Percentiles rank a stretch among this genome's conserved stretches.
Evolutionary conservation across 495 filamentous ascomycete genomes (phyloP).

Genomic region (Thermothielavioides terrestris): DNA sequence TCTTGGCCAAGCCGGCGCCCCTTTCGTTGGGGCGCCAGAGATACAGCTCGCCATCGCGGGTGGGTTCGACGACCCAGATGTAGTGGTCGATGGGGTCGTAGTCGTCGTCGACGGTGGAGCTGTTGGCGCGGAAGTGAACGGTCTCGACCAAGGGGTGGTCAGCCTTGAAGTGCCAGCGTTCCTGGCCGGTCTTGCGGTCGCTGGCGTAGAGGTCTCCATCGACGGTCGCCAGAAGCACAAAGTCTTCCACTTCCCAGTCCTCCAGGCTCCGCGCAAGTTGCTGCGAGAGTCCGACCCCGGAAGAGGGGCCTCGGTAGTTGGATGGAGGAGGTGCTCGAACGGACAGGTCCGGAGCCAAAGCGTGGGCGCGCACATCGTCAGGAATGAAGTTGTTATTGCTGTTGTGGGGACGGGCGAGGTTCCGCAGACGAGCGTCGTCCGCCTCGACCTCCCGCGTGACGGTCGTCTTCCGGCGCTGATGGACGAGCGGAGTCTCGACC

Average conservation of each 20-base stretch:
- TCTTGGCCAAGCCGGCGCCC: conserved; percentile 67
- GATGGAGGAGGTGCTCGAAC: conserved; percentile 72
- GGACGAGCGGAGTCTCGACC: conserved; percentile 18
- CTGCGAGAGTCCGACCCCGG: conserved; percentile 58
- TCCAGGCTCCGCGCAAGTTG: conserved; percentile 90
- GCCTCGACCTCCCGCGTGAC: conserved; percentile 9
- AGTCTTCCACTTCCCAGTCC: conserved; percentile 99
- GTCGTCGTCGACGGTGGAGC: conserved; percentile 48
- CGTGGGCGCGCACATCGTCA: conserved; percentile 86
- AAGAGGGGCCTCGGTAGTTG: conserved; percentile 45
- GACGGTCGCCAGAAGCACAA: conserved; percentile 98
- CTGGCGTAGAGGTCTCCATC: conserved; percentile 91
- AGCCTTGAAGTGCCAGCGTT: conserved; percentile 74
- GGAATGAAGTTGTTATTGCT: conserved; percentile 34
- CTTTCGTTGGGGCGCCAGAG: conserved; percentile 66
- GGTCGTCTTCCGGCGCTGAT: conserved; percentile 21
- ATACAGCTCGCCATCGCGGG: conserved; percentile 78
- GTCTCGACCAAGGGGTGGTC: conserved; percentile 86
- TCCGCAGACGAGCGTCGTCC: neutral
- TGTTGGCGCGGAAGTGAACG: conserved; percentile 67
- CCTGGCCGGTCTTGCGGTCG: conserved; percentile 75
- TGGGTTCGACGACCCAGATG: conserved; percentile 96
- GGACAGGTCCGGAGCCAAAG: conserved; percentile 83
- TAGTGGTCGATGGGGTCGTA: conserved; percentile 65
- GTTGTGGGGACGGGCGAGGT: conserved; percentile 13